Evolutionary conservation across 768 basidiomycete species (phyloP), one percentile per base, ranked within the genome.

Genomic region (Tylopilus sp.): DNA sequence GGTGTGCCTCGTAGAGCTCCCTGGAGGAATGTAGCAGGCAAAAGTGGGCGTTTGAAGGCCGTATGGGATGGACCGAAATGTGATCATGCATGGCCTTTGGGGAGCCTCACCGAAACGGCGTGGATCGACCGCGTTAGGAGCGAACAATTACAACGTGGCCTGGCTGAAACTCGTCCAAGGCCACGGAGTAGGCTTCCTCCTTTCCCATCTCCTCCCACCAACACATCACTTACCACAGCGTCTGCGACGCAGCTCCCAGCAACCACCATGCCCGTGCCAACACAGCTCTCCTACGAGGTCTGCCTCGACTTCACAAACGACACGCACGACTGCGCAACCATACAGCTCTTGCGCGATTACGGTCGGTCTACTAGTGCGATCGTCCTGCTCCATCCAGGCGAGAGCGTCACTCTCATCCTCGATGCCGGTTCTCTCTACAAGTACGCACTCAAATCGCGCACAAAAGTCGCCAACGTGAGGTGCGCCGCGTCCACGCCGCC

Each of bases 221-320:
- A n/a, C n/a, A 53, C 25, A n/a, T 52, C 26, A 52, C 51, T 25
- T 16, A 16, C 52, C 45, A 17, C 48, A 63, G 64, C 60, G 71
- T 76, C 74, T 63, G 74, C 53, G 65, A 73, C 73, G 68, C 31
- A 31, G n/a, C 31, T 12, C 7, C 31, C 31, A 9, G 6, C 26
- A n/a, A n/a, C n/a, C n/a, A 41, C 58, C 59, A 87, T 87, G 86
- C 86, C 86, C 54, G 78, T 77, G 26, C 71, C 76, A 59, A 74
- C 81, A 14, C 77, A 84, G 67, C 66, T 63, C 54, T 56, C 67
- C 19, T 86, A 84, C 71, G 85, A 86, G 62, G 77, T 87, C 64
- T 74, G 81, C 50, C 80, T 87, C 65, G 82, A 84, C 65, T 78
- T 88, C 66, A 79, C 78, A 45, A 88, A 87, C 67, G 86, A 87